A percentile compares a stretch with the other conserved stretches of the same genome.
phyloP scores from a whole-genome alignment of 352 stramenopile genomes.

The Phytopythium mirpurense region DNA sequence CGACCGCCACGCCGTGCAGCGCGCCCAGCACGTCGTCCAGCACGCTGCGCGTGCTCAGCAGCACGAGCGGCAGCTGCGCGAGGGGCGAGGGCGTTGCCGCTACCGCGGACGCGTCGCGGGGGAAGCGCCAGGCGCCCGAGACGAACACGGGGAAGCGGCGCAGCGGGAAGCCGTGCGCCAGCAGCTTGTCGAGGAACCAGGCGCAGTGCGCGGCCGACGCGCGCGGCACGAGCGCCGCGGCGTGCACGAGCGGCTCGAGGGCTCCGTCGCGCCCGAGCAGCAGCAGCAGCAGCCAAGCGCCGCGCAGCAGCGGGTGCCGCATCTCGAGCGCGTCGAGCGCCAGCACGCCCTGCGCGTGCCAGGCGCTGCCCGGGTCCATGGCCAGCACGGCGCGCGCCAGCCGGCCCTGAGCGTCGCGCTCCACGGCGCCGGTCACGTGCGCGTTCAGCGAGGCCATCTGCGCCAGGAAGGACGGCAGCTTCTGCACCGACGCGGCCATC shows the following conservation, averaged over 20 bases:
- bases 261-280: conserved; percentile 34
- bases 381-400: conserved; percentile 32
- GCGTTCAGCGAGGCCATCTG: conserved; percentile 31
- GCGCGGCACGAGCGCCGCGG: conserved; percentile 31
- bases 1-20: conserved; percentile 10
- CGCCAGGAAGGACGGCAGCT: conserved; percentile 34
- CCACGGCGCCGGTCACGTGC: conserved; percentile 23
- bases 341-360: conserved; percentile 34
- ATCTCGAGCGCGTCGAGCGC: conserved; percentile 30
- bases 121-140: conserved; percentile 20
- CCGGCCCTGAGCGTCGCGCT: conserved; percentile 18
- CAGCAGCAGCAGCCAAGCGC: conserved; percentile 29
- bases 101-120: too few relatives aligned
- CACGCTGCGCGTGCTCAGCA: conserved; percentile 32
- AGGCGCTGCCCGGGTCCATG: conserved; percentile 34
- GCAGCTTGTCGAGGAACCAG: conserved; percentile 44
- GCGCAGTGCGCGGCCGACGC: conserved; percentile 19
- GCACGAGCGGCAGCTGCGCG: conserved; percentile 27
- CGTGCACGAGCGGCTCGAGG: conserved; percentile 29
- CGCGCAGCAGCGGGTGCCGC: conserved; percentile 20
- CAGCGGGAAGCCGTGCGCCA: conserved; percentile 38
- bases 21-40: conserved; percentile 23
- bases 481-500: conserved; percentile 20
- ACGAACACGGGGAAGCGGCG: conserved; percentile 33
- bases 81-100: too few relatives aligned